Conservation (phyloP, 352 stramenopile genomes). For the Stramenopiles sp. region DNA sequence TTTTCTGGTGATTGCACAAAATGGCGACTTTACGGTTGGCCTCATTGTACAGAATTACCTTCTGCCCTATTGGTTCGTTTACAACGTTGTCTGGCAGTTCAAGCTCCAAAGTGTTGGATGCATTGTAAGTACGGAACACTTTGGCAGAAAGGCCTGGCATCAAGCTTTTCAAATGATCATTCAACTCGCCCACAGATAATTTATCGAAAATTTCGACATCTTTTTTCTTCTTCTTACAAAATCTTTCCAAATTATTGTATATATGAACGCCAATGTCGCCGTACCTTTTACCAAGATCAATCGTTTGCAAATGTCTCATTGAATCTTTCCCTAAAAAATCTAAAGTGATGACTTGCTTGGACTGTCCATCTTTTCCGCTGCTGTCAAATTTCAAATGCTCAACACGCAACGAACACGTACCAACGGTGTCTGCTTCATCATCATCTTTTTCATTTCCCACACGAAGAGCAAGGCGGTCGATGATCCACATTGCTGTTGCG, state of each 20-base stretch:
- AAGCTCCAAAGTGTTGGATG: constrained; percentile 92
- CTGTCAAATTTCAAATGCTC: constrained; percentile 89
- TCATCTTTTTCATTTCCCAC: constrained; percentile 98
- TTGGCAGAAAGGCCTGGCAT: constrained; percentile 98
- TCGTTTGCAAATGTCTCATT: constrained; percentile 99
- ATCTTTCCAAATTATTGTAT: constrained; percentile 84
- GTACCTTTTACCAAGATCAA: constrained; percentile 71
- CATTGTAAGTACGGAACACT: constrained; percentile 99
- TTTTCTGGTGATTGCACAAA: constrained; percentile 98
- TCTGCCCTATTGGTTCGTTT: constrained; percentile 46
- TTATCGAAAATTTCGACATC: constrained; percentile 92
- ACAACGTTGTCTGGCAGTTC: constrained; percentile 58
- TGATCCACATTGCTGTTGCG: constrained; percentile 98
- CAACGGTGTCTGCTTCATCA: constrained; percentile 95
- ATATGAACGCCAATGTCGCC: constrained; percentile 64
- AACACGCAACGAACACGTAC: constrained; percentile 93
- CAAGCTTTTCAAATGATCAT: constrained; percentile 90
- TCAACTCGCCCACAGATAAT: constrained; percentile 44
- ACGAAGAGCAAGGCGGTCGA: constrained; percentile 96
- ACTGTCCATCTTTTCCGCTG: constrained; percentile 28
- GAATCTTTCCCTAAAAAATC: constrained; percentile 99
- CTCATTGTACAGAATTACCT: constrained; percentile 97
- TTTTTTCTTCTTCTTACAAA: constrained; percentile 76
- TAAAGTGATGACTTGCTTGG: constrained; percentile 81
- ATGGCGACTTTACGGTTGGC: constrained; percentile 99